Evolutionary conservation across 2,329 filamentous ascomycete genomes (phyloP).

Genomic region (Cercospora berteroae): DNA sequence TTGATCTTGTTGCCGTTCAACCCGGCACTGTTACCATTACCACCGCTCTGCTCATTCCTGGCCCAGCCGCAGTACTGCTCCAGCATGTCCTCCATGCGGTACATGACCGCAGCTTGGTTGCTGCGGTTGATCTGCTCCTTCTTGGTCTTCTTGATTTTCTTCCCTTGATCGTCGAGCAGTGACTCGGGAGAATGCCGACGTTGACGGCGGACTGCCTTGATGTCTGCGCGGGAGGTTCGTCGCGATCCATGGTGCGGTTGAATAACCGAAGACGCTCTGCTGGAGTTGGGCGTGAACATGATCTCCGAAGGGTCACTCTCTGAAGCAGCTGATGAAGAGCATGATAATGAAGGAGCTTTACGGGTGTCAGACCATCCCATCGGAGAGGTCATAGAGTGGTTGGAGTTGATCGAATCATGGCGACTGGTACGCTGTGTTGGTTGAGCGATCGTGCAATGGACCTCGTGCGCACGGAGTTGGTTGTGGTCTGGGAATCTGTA

Average conservation of each 20-base stretch:
- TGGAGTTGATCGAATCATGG: constrained; percentile 9
- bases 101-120: constrained; percentile 17
- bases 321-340: constrained; percentile 9
- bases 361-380: neutral
- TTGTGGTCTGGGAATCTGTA: neutral
- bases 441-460: neutral
- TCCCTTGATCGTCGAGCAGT: neutral
- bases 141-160: constrained; percentile 22
- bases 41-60: constrained; percentile 21
- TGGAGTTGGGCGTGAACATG: constrained; percentile 18
- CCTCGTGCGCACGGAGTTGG: neutral
- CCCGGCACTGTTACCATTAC: constrained; percentile 27
- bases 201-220: neutral
- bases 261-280: constrained; percentile 15
- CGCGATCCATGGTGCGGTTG: neutral
- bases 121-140: constrained; percentile 23
- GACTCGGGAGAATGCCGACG: neutral
- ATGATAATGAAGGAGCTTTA: constrained; percentile 7
- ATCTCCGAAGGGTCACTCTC: constrained; percentile 16
- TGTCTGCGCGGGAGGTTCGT: constrained; percentile 1
- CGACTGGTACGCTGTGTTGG: neutral
- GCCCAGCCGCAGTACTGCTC: constrained; percentile 15
- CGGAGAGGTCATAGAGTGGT: neutral
- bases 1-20: constrained; percentile 21
- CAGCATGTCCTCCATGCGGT: constrained; percentile 18